Percentiles rank a stretch among this genome's conserved stretches.
Evolutionary conservation across 202 grass and related monocot species (phyloP).

Genomic region (Digitaria exilis): DNA sequence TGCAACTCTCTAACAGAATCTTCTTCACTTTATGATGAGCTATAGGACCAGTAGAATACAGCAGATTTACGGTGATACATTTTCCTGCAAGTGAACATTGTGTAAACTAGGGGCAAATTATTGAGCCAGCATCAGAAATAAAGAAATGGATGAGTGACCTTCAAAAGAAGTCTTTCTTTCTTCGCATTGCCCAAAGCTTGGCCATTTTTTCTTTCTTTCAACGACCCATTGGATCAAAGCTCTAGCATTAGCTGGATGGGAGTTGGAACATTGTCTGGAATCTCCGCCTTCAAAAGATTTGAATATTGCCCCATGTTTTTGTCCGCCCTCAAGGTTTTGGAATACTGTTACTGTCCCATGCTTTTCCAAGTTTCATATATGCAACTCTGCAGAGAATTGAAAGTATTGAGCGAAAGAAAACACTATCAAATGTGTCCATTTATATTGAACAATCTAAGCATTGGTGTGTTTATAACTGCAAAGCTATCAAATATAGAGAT

Average conservation of each 20-base stretch:
- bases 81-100: no score
- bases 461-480: not conserved
- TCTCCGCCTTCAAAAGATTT: not conserved
- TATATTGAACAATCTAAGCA: slow-evolving; percentile 6
- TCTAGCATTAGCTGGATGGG: not conserved
- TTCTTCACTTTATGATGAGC: no score
- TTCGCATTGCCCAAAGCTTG: not conserved
- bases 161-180: no score
- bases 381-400: slow-evolving; percentile 58
- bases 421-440: not conserved
- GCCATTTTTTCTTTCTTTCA: not conserved
- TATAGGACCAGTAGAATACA: no score
- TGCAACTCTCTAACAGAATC: not conserved
- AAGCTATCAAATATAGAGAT: slow-evolving; percentile 54
- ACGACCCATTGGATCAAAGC: not conserved
- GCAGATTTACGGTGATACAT: no score
- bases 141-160: no score
- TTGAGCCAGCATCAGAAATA: no score
- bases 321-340: slow-evolving; percentile 14
- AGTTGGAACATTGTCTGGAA: not conserved
- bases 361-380: slow-evolving; percentile 64
- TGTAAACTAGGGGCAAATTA: no score
- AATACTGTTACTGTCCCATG: slow-evolving; percentile 67
- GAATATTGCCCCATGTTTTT: slow-evolving; percentile 64
- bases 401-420: slow-evolving; percentile 16